A percentile compares a stretch with the other conserved stretches of the same genome.
These are phyloP conservation scores for Penicillium sp. DNA, from an alignment of 2,329 filamentous ascomycete species.

Conservation along the genomic window DNA sequence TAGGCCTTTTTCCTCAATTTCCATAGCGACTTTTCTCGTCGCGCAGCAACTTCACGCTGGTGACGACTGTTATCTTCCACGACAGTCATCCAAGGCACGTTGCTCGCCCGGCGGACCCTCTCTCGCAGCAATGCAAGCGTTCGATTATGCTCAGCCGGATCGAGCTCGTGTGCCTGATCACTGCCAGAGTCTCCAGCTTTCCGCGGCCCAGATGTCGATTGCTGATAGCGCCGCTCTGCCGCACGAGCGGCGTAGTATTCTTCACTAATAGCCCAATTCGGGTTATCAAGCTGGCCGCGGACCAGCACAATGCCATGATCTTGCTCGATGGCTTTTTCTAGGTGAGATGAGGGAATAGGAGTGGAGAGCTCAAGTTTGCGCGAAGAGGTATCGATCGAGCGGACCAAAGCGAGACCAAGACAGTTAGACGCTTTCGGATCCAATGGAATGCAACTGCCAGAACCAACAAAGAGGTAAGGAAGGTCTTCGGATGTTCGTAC, in stretches of 20 bases:
- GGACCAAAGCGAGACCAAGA: slow-evolving; percentile 51
- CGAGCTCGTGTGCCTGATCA: neutral
- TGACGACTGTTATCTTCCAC: slow-evolving; percentile 33
- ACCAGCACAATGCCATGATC: slow-evolving; percentile 48
- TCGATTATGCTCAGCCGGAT: slow-evolving; percentile 17
- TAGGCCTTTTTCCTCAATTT: slow-evolving; percentile 41
- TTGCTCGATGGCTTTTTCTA: slow-evolving; percentile 33
- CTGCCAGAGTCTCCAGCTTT: slow-evolving; percentile 12
- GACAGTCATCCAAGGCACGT: slow-evolving; percentile 43
- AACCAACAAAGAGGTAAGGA: slow-evolving; percentile 50
- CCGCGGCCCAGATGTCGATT: slow-evolving; percentile 20
- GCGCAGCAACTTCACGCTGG: slow-evolving; percentile 25
- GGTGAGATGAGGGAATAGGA: slow-evolving; percentile 39
- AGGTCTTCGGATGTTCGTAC: slow-evolving; percentile 46
- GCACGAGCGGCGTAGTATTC: slow-evolving; percentile 41
- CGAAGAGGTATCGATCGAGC: slow-evolving; percentile 38
- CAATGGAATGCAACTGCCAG: slow-evolving; percentile 42
- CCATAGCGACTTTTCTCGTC: slow-evolving; percentile 36
- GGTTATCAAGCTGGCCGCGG: slow-evolving; percentile 45
- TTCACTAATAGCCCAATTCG: slow-evolving; percentile 46
- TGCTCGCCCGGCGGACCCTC: slow-evolving; percentile 35
- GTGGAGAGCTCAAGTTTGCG: slow-evolving; percentile 49
- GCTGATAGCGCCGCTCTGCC: slow-evolving; percentile 34
- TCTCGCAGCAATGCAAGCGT: slow-evolving; percentile 32
- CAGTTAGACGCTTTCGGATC: slow-evolving; percentile 49